A percentile compares a stretch with the other conserved stretches of the same genome.
phyloP scores from a whole-genome alignment of 176 grass and related monocot species.

The Pontederia paniculata region DNA sequence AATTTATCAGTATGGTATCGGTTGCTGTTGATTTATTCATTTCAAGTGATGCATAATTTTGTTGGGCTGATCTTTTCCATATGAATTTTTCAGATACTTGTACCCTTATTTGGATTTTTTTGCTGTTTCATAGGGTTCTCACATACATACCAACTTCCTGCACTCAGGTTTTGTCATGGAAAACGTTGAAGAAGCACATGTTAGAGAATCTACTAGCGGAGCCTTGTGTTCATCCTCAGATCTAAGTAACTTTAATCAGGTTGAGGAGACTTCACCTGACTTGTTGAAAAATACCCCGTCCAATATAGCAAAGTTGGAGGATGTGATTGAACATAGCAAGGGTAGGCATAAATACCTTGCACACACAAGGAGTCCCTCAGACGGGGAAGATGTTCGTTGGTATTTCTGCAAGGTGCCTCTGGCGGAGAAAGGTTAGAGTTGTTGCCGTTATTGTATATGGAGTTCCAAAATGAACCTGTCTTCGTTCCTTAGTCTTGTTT shows the following conservation, averaged over 20 bases:
- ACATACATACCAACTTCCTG: too few relatives aligned
- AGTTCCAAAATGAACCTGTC: too few relatives aligned
- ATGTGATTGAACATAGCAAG: slow-evolving; percentile 59
- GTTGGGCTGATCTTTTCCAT: too few relatives aligned
- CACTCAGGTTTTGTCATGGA: slow-evolving; percentile 2
- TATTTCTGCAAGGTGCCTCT: slow-evolving; percentile 95
- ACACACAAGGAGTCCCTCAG: slow-evolving; percentile 83
- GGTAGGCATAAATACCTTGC: slow-evolving; percentile 78
- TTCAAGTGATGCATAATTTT: too few relatives aligned
- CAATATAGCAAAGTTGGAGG: slow-evolving; percentile 71
- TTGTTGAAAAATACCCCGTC: slow-evolving; percentile 74
- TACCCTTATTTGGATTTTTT: too few relatives aligned
- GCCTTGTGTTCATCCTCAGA: slow-evolving; percentile 14
- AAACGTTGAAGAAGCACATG: background rate
- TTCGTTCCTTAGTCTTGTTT: too few relatives aligned
- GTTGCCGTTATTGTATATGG: too few relatives aligned
- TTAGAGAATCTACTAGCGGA: background rate
- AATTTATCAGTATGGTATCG: too few relatives aligned
- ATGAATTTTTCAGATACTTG: too few relatives aligned
- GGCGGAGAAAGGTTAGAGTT: slow-evolving; percentile 38
- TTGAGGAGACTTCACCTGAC: slow-evolving; percentile 47
- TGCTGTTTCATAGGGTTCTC: too few relatives aligned
- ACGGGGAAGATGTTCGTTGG: slow-evolving; percentile 78
- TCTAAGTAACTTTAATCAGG: slow-evolving; percentile 13
- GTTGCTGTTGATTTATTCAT: too few relatives aligned